Evolutionary conservation across 148 eudicot genomes (phyloP).

Genomic region (Silene uniflora): DNA sequence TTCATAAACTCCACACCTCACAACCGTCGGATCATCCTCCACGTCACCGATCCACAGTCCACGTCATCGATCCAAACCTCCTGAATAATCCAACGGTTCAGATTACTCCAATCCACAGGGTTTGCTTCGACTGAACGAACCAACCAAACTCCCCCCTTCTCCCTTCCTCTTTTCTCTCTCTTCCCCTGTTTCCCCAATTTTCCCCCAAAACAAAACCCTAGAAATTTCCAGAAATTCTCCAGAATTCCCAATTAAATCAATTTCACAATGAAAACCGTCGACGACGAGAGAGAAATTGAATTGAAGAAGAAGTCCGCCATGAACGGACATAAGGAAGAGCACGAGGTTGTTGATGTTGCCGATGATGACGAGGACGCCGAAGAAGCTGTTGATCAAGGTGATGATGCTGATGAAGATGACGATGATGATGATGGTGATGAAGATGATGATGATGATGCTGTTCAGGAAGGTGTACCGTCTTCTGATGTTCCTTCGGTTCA

Average conservation of each 20-base stretch:
- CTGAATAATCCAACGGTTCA: constrained; percentile 39
- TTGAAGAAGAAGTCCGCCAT: constrained; percentile 4
- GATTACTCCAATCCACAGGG: constrained; percentile 30
- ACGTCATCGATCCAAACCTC: constrained; percentile 52
- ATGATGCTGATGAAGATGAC: constrained; percentile 21
- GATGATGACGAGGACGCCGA: constrained; percentile 39
- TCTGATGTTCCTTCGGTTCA: constrained; percentile 39
- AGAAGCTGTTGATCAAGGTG: constrained; percentile 34
- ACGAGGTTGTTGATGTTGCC: constrained; percentile 25
- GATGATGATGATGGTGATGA: constrained; percentile 40
- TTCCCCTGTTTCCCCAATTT: constrained; percentile 19
- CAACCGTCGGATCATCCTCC: not conserved
- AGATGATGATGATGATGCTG: constrained; percentile 39
- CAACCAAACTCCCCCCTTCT: constrained; percentile 30
- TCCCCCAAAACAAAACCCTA: constrained; percentile 9
- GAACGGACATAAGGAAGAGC: constrained; percentile 21
- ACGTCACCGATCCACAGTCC: constrained; percentile 10
- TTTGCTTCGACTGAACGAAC: constrained; percentile 30
- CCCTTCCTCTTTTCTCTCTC: constrained; percentile 27
- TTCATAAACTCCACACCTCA: not conserved
- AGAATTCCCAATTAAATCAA: not conserved
- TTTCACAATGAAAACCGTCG: constrained; percentile 27
- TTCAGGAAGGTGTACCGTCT: constrained; percentile 35
- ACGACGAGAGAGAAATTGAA: constrained; percentile 36
- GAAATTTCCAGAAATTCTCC: not conserved